Evolutionary conservation across 148 eudicot genomes (phyloP).

Genomic region (Gaultheria prostrata): DNA sequence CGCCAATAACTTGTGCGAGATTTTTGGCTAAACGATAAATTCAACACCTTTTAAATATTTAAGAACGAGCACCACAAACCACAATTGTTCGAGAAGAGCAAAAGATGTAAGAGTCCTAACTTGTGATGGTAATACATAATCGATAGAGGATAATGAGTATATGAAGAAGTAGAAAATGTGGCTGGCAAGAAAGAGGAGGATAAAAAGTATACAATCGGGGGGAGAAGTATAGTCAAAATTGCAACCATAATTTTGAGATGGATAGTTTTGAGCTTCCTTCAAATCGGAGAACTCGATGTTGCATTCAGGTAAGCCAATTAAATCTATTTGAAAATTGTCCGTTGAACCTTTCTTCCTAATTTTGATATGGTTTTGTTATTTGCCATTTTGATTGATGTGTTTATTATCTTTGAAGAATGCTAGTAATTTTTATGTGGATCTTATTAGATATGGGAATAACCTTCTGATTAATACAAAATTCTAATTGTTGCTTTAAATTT

Average conservation of each 20-base stretch:
- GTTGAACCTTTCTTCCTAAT: background rate
- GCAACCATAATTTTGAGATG: background rate
- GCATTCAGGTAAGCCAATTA: background rate
- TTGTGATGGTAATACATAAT: background rate
- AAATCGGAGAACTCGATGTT: background rate
- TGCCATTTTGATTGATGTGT: background rate
- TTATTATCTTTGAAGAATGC: background rate
- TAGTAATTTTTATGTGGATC: no score
- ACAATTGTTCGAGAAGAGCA: background rate
- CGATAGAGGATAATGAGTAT: background rate
- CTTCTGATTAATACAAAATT: background rate
- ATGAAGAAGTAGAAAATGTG: background rate
- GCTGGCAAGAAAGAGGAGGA: background rate
- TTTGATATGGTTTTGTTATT: background rate
- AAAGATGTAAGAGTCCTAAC: background rate
- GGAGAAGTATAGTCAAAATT: background rate
- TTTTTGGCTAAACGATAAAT: background rate
- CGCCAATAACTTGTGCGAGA: background rate
- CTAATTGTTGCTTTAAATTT: background rate
- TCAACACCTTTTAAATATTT: background rate
- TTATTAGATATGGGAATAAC: no score
- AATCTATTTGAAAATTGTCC: background rate
- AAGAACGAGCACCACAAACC: background rate
- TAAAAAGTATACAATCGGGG: background rate
- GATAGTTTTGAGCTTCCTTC: background rate